Evolutionary conservation across 2,329 filamentous ascomycete species (phyloP).

Genomic region (Colletotrichum chlorophyti): DNA sequence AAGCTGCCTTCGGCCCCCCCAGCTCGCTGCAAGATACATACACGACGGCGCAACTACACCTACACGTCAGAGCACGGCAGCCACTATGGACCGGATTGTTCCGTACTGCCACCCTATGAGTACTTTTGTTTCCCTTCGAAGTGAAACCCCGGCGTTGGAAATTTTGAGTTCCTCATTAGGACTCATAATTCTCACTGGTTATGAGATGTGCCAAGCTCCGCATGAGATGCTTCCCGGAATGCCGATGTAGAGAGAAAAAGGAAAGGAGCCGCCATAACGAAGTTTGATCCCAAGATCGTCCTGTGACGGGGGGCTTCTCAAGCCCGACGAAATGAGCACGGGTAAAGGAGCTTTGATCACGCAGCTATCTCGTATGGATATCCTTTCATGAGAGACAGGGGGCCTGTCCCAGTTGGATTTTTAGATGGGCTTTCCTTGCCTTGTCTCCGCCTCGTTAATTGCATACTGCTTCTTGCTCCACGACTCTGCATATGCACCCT

Average conservation of each 20-base stretch:
- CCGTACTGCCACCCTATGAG: background rate
- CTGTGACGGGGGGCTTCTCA: background rate
- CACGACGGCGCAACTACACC: too few species aligned
- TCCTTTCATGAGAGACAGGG: too few species aligned
- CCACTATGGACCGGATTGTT: background rate
- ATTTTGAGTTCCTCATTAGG: too few species aligned
- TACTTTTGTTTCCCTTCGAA: background rate
- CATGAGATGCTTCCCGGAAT: background rate
- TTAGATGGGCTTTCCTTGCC: background rate
- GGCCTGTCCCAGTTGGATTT: too few species aligned
- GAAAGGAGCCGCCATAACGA: background rate
- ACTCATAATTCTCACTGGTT: background rate
- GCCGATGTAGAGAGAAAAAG: background rate
- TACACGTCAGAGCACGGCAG: background rate
- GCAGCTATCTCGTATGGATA: background rate
- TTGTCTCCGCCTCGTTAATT: background rate
- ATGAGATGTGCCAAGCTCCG: background rate
- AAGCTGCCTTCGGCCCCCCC: too few species aligned
- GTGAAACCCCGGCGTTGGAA: background rate
- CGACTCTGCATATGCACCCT: background rate
- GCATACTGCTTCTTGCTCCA: background rate
- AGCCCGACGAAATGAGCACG: background rate
- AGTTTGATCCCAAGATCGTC: background rate
- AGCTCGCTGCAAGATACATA: too few species aligned
- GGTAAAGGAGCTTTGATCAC: conserved; percentile 6